A percentile compares a stretch with the other conserved stretches of the same genome.
These are phyloP conservation scores for Scolecobasidium constrictum DNA, from an alignment of 2,329 filamentous ascomycete species.

Conservation along the genomic window DNA sequence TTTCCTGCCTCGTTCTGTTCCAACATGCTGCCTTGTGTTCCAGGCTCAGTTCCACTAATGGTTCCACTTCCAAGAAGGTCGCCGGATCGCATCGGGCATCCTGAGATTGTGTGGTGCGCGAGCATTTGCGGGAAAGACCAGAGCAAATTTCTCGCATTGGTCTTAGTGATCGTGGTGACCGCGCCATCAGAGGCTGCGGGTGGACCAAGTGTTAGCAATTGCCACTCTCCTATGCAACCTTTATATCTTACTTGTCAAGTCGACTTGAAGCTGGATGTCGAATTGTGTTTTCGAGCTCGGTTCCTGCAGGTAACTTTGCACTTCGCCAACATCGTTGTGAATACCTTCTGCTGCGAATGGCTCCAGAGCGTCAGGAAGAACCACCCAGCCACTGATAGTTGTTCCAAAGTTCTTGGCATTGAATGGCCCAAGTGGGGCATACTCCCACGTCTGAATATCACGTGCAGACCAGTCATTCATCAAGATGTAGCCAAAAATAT, in stretches of 20 bases:
- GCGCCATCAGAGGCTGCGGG: too few relatives aligned
- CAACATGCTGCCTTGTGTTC: conserved; percentile 55
- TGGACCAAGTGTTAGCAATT: conserved; percentile 29
- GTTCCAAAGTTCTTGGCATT: conserved; percentile 76
- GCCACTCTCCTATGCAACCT: too few relatives aligned
- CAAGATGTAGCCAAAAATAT: conserved; percentile 53
- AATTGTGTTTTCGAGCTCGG: conserved; percentile 48
- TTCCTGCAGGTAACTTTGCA: conserved; percentile 54
- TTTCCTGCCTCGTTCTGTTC: conserved; percentile 65
- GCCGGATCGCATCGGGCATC: conserved; percentile 61
- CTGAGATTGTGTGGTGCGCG: conserved; percentile 20
- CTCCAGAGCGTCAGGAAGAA: conserved; percentile 64
- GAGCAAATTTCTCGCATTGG: background rate
- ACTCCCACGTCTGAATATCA: conserved; percentile 61
- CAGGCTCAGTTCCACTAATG: conserved; percentile 50
- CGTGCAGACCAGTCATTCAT: conserved; percentile 46
- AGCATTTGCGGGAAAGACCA: conserved; percentile 51
- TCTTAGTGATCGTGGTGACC: conserved; percentile 38
- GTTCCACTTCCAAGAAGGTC: conserved; percentile 71
- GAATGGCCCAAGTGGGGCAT: conserved; percentile 71
- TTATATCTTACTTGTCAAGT: conserved; percentile 35
- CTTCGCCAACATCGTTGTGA: conserved; percentile 46
- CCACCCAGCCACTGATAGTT: conserved; percentile 68
- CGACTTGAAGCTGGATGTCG: conserved; percentile 58
- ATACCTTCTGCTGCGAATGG: conserved; percentile 49